Conservation (phyloP, 257 asterid genomes). For the Craterostigma plantagineum region DNA sequence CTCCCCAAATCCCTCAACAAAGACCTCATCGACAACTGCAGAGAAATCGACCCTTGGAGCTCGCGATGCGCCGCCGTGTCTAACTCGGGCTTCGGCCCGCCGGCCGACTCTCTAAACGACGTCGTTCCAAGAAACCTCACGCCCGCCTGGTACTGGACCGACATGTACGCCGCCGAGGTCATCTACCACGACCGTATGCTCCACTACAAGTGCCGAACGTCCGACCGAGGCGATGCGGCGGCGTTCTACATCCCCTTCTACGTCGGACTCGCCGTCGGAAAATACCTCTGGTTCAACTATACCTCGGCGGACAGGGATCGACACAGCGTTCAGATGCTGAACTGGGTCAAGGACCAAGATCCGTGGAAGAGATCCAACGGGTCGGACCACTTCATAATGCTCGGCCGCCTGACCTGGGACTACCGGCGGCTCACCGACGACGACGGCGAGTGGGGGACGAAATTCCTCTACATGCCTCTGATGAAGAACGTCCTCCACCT, state of each 20-base stretch:
- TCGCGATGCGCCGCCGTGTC: conserved; percentile 72
- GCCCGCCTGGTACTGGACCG: conserved; percentile 72
- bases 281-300: conserved; percentile 33
- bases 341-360: conserved; percentile 22
- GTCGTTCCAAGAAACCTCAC: conserved; percentile 33
- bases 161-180: conserved; percentile 54
- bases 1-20: conserved; percentile 38
- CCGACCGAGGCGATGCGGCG: conserved; percentile 25
- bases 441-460: conserved; percentile 35
- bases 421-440: conserved; percentile 36
- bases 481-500: conserved; percentile 34
- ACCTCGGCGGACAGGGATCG: conserved; percentile 25
- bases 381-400: conserved; percentile 37
- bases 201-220: conserved; percentile 40
- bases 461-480: conserved; percentile 28
- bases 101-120: conserved; percentile 33
- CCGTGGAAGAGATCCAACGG: conserved; percentile 25
- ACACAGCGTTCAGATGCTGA: conserved; percentile 20
- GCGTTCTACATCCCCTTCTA: conserved; percentile 50
- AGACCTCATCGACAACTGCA: conserved; percentile 37
- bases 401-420: conserved; percentile 58
- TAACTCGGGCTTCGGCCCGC: conserved; percentile 60
- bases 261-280: conserved; percentile 52
- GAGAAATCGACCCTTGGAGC: conserved; percentile 60
- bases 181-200: conserved; percentile 51